phyloP scores from a whole-genome alignment of 1,139 yeast species.

The Taphrina sp. region DNA sequence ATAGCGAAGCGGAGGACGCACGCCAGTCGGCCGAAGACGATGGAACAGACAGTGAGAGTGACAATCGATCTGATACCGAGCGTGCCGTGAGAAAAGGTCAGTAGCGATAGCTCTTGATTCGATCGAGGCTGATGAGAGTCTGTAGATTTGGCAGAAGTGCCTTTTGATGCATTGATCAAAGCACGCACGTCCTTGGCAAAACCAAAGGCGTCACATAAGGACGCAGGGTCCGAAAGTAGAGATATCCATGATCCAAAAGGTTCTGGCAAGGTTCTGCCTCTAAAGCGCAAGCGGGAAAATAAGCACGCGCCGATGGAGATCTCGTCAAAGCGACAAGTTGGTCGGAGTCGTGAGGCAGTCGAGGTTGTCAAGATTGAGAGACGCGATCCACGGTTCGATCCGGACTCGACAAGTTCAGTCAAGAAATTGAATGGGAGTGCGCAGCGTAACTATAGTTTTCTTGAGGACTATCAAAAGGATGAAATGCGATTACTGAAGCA shows the following conservation, averaged over 20 bases:
- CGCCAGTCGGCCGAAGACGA: not conserved
- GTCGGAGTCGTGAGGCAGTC: slow-evolving; percentile 38
- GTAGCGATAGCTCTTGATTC: not conserved
- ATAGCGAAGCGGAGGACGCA: slow-evolving; percentile 9
- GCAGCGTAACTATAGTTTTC: slow-evolving; percentile 74
- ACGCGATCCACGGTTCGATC: slow-evolving; percentile 80
- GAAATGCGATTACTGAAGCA: slow-evolving; percentile 65
- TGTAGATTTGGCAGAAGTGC: slow-evolving; percentile 13
- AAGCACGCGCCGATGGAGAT: slow-evolving; percentile 40
- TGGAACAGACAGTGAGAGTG: not conserved
- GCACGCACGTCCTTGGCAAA: not conserved
- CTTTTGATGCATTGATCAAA: slow-evolving; percentile 5
- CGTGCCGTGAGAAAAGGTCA: slow-evolving; percentile 2
- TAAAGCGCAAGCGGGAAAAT: slow-evolving; percentile 25
- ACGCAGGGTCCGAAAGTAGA: not conserved
- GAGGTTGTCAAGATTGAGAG: slow-evolving; percentile 37
- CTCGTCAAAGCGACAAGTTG: slow-evolving; percentile 38
- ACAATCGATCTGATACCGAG: not conserved
- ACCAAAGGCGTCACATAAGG: not conserved
- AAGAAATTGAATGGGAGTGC: slow-evolving; percentile 77
- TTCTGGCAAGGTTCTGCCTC: not conserved
- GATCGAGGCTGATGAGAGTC: not conserved
- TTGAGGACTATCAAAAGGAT: slow-evolving; percentile 75
- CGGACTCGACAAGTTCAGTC: not conserved
- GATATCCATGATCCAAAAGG: not conserved